Evolutionary conservation across 495 filamentous ascomycete species (phyloP).

Genomic region (Podospora anserina): DNA sequence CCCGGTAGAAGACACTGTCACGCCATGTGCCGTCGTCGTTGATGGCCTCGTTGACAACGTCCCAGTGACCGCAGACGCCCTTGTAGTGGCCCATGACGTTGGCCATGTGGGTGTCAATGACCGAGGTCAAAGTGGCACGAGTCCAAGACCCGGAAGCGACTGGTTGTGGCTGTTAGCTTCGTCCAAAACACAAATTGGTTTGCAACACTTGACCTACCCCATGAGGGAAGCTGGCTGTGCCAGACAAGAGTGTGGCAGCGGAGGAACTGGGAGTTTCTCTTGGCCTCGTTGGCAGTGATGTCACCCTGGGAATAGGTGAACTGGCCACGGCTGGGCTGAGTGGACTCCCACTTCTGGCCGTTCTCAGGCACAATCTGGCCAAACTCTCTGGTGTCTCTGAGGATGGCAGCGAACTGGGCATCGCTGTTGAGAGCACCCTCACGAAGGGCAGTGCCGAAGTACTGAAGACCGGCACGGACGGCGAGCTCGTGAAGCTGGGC

Average conservation of each 20-base stretch:
- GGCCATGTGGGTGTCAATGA: constrained; percentile 47
- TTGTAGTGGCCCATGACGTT: constrained; percentile 54
- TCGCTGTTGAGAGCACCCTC: constrained; percentile 51
- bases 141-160: constrained; percentile 51
- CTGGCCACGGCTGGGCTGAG: constrained; percentile 35
- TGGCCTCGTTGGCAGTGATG: constrained; percentile 48
- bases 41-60: constrained; percentile 56
- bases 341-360: constrained; percentile 54
- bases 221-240: constrained; percentile 58
- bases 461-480: constrained; percentile 49
- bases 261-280: constrained; percentile 52
- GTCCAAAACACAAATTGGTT: no score
- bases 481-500: constrained; percentile 52
- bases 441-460: constrained; percentile 60
- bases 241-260: constrained; percentile 62
- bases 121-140: constrained; percentile 46
- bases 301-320: constrained; percentile 54
- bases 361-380: constrained; percentile 60
- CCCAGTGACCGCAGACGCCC: constrained; percentile 49
- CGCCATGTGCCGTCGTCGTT: constrained; percentile 44
- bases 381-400: constrained; percentile 52
- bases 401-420: constrained; percentile 44
- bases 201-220: constrained; percentile 42
- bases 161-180: neutral
- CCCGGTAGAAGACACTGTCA: constrained; percentile 37